A percentile compares a stretch with the other conserved stretches of the same genome.
These are phyloP conservation scores for Huntiella abstrusa DNA, from an alignment of 2,329 filamentous ascomycete species.

Conservation along the genomic window DNA sequence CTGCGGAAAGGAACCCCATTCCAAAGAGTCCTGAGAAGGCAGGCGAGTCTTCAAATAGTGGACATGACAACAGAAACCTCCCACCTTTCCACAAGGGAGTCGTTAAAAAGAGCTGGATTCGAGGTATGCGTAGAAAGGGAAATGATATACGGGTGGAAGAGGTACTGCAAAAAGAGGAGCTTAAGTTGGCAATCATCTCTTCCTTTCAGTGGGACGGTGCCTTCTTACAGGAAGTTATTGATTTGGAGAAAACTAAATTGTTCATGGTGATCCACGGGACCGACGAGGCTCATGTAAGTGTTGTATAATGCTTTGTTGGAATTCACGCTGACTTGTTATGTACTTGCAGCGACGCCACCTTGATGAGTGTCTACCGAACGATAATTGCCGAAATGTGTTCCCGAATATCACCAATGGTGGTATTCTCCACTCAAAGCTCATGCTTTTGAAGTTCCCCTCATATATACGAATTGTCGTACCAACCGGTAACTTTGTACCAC, in stretches of 20 bases:
- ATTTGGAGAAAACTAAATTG: constrained; percentile 40
- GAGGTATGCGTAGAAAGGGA: constrained; percentile 36
- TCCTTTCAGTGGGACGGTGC: constrained; percentile 73
- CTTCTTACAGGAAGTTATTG: constrained; percentile 59
- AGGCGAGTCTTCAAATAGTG: neutral
- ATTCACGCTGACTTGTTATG: neutral
- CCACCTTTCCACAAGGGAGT: constrained; percentile 34
- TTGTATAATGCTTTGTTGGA: neutral
- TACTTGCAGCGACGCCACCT: constrained; percentile 28
- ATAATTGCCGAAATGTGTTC: constrained; percentile 53
- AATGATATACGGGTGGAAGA: constrained; percentile 81
- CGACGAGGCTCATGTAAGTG: constrained; percentile 31
- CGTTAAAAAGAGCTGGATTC: constrained; percentile 67
- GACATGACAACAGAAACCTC: too few relatives aligned
- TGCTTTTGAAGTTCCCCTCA: constrained; percentile 59
- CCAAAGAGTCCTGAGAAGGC: neutral
- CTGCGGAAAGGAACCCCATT: too few relatives aligned
- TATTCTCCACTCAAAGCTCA: constrained; percentile 87
- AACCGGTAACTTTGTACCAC: constrained; percentile 66
- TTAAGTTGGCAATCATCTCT: constrained; percentile 65
- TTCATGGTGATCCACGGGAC: constrained; percentile 38
- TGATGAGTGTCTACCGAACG: constrained; percentile 28
- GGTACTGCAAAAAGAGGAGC: constrained; percentile 51
- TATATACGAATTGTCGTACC: constrained; percentile 70
- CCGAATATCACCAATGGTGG: constrained; percentile 58